These are phyloP conservation scores for Myriosclerotinia duriaeana DNA, from an alignment of 2,329 filamentous ascomycete species.

Conservation along the genomic window DNA sequence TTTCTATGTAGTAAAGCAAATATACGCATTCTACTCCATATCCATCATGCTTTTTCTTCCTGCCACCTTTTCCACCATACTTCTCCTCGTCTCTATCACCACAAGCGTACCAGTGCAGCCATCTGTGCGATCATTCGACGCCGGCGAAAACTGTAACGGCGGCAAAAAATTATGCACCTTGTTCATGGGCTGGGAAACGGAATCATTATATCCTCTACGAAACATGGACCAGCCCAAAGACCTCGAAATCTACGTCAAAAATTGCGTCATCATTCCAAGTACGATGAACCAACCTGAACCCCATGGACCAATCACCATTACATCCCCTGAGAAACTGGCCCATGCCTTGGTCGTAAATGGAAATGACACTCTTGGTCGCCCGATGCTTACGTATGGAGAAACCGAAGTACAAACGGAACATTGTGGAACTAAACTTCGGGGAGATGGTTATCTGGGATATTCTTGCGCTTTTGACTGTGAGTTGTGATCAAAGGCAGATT, in stretches of 20 bases:
- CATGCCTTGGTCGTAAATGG: not conserved
- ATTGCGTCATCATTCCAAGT: not conserved
- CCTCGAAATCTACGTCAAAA: not conserved
- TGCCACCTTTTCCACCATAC: not conserved
- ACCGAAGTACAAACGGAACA: not conserved
- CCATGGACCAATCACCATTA: not conserved
- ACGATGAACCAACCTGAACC: not conserved
- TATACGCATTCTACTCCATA: not conserved
- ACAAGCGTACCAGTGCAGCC: not conserved
- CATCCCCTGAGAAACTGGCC: not conserved
- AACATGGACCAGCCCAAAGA: not conserved
- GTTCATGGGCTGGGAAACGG: not conserved
- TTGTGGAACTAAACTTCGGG: not conserved
- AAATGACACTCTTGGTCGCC: not conserved
- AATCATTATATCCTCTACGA: not conserved
- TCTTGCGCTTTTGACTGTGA: not conserved
- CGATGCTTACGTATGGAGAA: not conserved
- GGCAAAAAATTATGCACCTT: not conserved
- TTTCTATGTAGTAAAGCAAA: not conserved
- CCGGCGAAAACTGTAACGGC: not conserved
- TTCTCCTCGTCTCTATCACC: not conserved
- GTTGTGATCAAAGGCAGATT: fast-evolving
- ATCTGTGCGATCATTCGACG: not conserved
- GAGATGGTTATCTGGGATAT: not conserved
- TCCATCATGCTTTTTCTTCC: not conserved